Evolutionary conservation across 331 rosid genomes (phyloP).

Genomic region (Quercus phellos): DNA sequence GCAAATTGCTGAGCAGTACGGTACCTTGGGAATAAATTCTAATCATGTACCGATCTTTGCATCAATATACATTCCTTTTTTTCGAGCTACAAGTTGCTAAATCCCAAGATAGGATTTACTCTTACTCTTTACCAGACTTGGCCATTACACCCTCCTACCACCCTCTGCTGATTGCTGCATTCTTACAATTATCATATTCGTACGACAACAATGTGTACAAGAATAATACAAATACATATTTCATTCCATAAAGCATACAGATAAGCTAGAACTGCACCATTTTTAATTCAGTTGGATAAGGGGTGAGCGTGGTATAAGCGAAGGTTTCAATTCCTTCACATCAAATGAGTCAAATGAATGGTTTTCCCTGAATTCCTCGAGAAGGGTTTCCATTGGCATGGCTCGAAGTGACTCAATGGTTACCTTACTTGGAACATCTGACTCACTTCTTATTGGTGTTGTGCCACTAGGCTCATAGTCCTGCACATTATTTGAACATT

Average conservation of each 20-base stretch:
- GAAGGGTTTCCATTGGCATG: constrained; percentile 75
- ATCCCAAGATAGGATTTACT: constrained; percentile 77
- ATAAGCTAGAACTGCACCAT: background rate
- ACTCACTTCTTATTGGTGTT: constrained; percentile 61
- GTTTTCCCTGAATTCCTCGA: constrained; percentile 82
- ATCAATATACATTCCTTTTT: constrained; percentile 34
- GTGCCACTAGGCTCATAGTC: constrained; percentile 81
- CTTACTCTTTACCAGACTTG: constrained; percentile 12
- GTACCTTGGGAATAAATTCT: constrained; percentile 10
- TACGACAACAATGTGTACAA: constrained; percentile 17
- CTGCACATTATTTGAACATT: constrained; percentile 29
- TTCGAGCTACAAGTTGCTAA: constrained; percentile 20
- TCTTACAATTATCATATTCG: constrained; percentile 13
- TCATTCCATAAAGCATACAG: background rate
- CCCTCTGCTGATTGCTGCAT: background rate
- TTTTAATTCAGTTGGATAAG: constrained; percentile 54
- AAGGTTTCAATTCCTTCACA: constrained; percentile 67
- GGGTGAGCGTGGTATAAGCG: constrained; percentile 90
- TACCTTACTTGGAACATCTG: constrained; percentile 72
- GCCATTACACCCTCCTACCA: constrained; percentile 13
- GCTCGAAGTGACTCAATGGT: constrained; percentile 84
- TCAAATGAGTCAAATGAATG: constrained; percentile 51
- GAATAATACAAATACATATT: constrained; percentile 46
- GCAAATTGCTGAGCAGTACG: background rate
- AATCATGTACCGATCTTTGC: background rate